Percentiles rank a stretch among this genome's conserved stretches.
Evolutionary conservation across 768 basidiomycete species (phyloP).

Genomic region (Zangia roseola): DNA sequence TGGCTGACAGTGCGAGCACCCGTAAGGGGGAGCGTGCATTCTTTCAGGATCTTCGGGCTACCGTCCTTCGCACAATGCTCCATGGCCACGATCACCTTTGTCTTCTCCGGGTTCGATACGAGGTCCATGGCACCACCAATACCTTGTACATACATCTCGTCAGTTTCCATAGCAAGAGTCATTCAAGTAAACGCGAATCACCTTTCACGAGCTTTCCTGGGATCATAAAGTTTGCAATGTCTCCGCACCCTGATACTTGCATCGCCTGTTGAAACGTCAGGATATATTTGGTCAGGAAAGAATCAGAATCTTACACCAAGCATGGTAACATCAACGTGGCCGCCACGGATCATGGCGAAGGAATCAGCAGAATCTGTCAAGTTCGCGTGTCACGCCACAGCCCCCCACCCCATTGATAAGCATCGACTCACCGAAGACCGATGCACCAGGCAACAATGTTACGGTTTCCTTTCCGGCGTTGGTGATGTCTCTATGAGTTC

Average conservation of each 20-base stretch:
- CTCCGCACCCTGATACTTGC: slow-evolving; percentile 87
- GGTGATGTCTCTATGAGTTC: slow-evolving; percentile 65
- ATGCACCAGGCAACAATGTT: slow-evolving; percentile 85
- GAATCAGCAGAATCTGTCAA: slow-evolving; percentile 75
- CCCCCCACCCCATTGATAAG: slow-evolving; percentile 27
- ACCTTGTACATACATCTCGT: slow-evolving; percentile 42
- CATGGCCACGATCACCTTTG: slow-evolving; percentile 84
- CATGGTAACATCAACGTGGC: slow-evolving; percentile 90
- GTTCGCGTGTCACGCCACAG: slow-evolving; percentile 22
- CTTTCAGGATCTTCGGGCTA: slow-evolving; percentile 76
- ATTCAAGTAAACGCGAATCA: slow-evolving; percentile 18
- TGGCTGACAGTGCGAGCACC: slow-evolving; percentile 83
- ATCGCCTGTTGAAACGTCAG: slow-evolving; percentile 60
- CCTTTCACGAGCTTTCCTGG: slow-evolving; percentile 89
- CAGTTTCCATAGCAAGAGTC: slow-evolving; percentile 35
- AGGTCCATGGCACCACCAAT: slow-evolving; percentile 96
- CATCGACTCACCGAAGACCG: slow-evolving; percentile 76
- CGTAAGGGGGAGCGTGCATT: slow-evolving; percentile 82
- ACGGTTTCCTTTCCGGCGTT: slow-evolving; percentile 94
- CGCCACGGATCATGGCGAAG: slow-evolving; percentile 95
- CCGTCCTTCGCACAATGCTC: slow-evolving; percentile 90
- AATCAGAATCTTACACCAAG: slow-evolving; percentile 72
- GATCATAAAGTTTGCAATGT: slow-evolving; percentile 97
- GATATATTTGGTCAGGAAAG: slow-evolving; percentile 26
- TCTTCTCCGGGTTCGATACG: slow-evolving; percentile 91